Base-by-base conservation (phyloP, 2,329 filamentous ascomycete genomes). In the Penicillium sp. region DNA sequence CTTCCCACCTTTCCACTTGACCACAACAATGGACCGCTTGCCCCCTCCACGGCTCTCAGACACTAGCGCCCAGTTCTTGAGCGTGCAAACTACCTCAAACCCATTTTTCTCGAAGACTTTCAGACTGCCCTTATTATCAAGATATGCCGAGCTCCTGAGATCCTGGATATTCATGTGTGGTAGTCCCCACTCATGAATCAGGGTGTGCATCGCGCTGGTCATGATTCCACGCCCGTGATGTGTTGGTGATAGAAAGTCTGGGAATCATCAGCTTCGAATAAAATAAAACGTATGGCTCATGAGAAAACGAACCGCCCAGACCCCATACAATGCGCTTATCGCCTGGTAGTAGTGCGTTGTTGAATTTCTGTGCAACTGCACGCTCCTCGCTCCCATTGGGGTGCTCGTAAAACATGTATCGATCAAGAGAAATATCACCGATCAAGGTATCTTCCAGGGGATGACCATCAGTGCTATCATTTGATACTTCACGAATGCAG, bases 221-320 rank as follows among this genome's bases (percentile, higher is more conserved):
- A 68, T 69, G 23, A 70, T 64, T 6, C 68, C 68, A n/a, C 52
- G 54, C 1, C 64, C 57, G 17, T 70, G 66, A 40, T 67, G 54
- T 17, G 58, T 46, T 1, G 68, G 55, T 3, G 58, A 39, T 6
- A 69, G 56, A 24, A 52, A 63, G 42, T 63, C 65, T 66, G 26
- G 33, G 4, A 12, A 44, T 8, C 17, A 9, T 33, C 36, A 37
- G 13, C n/a, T 27, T 26, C 12, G 17, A 43, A 52, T 15, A n/a
- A 21, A 5, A 34, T 6, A 49, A 4, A n/a, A 24, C 12, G 15
- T 43, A 10, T 5, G 43, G 29, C n/a, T 15, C 24, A 18, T 15
- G 26, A 6, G 8, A 7, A n/a, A 15, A 41, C 54, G 17, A 58
- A 67, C 63, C 54, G 34, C 62, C 65, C 26, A 68, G 15, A 10